phyloP scores from a whole-genome alignment of 306 rosid genomes.

The Ormosia semicastrata region DNA sequence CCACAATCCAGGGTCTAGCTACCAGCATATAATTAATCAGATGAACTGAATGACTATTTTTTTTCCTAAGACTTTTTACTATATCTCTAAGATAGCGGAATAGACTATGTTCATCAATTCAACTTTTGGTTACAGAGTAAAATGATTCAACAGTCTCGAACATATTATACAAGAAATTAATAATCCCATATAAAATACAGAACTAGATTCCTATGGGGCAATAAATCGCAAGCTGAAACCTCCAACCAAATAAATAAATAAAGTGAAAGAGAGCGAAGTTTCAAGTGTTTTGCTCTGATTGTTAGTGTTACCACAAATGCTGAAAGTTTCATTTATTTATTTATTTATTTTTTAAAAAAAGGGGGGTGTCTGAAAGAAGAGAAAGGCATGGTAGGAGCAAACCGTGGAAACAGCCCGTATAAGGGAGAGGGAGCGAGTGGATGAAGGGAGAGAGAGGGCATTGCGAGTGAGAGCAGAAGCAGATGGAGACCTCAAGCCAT shows the following conservation, averaged over 20 bases:
- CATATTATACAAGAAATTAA: not conserved
- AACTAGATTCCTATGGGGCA: not conserved
- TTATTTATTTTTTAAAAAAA: too few species aligned
- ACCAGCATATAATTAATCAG: not conserved
- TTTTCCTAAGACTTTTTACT: not conserved
- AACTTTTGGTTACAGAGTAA: not conserved
- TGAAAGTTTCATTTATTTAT: not conserved
- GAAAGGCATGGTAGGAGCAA: not conserved
- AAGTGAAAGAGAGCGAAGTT: not conserved
- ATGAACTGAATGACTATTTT: not conserved
- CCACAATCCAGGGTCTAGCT: not conserved
- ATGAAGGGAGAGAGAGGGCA: constrained; percentile 44
- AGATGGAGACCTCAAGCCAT: constrained; percentile 54
- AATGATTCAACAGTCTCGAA: not conserved
- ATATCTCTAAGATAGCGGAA: not conserved
- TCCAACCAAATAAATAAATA: not conserved
- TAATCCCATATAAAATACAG: not conserved
- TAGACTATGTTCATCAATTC: not conserved
- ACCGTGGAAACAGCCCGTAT: constrained; percentile 83
- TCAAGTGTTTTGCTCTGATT: not conserved
- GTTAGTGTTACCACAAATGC: too few species aligned
- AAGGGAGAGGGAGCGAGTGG: constrained; percentile 42
- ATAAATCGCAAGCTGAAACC: not conserved
- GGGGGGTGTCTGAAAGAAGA: not conserved
- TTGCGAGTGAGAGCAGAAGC: constrained; percentile 43